phyloP scores from a whole-genome alignment of 768 basidiomycete genomes.

The Psilocybe subaeruginosa region DNA sequence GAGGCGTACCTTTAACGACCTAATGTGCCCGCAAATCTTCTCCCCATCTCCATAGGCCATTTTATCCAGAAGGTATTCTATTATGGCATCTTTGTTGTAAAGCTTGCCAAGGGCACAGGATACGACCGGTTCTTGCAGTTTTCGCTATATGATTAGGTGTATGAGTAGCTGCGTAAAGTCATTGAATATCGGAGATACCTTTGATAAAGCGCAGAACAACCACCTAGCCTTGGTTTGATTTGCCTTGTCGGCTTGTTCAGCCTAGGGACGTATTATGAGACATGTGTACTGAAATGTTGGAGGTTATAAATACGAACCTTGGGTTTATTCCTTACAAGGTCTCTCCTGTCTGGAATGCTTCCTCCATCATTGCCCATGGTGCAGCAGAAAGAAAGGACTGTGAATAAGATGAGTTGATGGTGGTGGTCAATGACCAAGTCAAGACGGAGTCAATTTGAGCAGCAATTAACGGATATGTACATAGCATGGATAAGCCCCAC shows the following conservation, averaged over 20 bases:
- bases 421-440: background rate
- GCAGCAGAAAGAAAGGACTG: background rate
- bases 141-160: conserved; percentile 48
- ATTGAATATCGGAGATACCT: conserved; percentile 48
- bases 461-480: background rate
- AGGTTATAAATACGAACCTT: conserved; percentile 48
- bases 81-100: conserved; percentile 94
- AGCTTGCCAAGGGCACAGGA: conserved; percentile 92
- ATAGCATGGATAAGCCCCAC: background rate
- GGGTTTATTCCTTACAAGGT: conserved; percentile 71
- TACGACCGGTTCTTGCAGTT: conserved; percentile 88
- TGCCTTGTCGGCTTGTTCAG: conserved; percentile 88
- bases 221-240: conserved; percentile 87
- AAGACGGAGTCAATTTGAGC: background rate
- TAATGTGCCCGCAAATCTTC: conserved; percentile 90
- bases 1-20: conserved; percentile 79
- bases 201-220: conserved; percentile 95
- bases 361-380: conserved; percentile 89
- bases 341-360: conserved; percentile 83
- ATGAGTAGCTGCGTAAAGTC: background rate
- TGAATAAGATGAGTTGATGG: background rate
- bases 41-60: conserved; percentile 88
- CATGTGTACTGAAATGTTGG: background rate
- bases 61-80: conserved; percentile 88
- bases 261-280: conserved; percentile 35